Conservation (phyloP, 225 moss, liverwort and hornwort genomes). For the Straminergon stramineum region DNA sequence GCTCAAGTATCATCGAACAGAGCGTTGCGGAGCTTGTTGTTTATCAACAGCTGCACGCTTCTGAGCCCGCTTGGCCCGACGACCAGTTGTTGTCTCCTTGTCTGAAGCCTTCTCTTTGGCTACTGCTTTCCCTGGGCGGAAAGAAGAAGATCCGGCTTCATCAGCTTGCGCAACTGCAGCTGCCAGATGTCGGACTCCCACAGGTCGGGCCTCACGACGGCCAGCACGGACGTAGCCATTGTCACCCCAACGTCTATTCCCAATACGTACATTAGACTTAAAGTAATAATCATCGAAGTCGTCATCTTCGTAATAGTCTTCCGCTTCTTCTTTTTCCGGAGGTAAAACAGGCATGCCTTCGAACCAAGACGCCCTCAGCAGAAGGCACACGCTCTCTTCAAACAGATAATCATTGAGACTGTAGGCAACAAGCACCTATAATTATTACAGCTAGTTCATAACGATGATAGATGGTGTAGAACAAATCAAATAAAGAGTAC, state of each 20-base stretch:
- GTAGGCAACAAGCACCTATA: neutral
- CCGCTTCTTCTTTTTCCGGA: constrained; percentile 32
- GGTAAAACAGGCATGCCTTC: constrained; percentile 30
- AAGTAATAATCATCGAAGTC: constrained; percentile 63
- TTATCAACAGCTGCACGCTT: constrained; percentile 44
- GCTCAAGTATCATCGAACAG: constrained; percentile 1
- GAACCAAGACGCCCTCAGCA: constrained; percentile 59
- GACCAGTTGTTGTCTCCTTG: constrained; percentile 34
- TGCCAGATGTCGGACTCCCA: constrained; percentile 40
- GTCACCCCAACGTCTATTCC: constrained; percentile 67
- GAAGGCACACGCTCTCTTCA: constrained; percentile 61
- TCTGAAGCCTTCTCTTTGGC: constrained; percentile 13
- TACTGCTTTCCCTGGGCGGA: constrained; percentile 15
- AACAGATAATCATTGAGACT: constrained; percentile 52
- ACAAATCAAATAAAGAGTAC: neutral
- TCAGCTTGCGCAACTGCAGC: constrained; percentile 44
- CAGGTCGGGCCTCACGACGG: constrained; percentile 57
- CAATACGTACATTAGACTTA: constrained; percentile 57
- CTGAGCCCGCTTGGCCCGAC: constrained; percentile 61
- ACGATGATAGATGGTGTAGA: neutral
- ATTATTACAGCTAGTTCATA: neutral
- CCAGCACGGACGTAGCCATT: constrained; percentile 66
- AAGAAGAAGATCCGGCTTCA: constrained; percentile 46
- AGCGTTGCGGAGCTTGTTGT: neutral
- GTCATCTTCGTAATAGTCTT: constrained; percentile 58